Evolutionary conservation across 768 basidiomycete species (phyloP).

Genomic region (Lactifluus echinatus): DNA sequence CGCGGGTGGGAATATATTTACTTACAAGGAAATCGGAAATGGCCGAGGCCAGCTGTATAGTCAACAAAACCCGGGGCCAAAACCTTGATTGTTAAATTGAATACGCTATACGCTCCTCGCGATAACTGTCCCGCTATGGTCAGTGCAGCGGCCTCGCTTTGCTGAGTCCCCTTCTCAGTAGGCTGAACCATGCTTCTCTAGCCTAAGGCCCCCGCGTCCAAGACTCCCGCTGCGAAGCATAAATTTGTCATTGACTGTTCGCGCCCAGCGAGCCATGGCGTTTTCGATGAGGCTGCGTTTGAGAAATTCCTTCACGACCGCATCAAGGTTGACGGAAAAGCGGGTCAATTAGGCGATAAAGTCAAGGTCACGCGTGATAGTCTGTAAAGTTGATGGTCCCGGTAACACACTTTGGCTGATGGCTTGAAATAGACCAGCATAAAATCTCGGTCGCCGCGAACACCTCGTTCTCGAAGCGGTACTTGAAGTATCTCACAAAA

Average conservation of each 20-base stretch:
- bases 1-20: not conserved
- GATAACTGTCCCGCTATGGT: slow-evolving; percentile 50
- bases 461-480: slow-evolving; percentile 92
- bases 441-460: slow-evolving; percentile 80
- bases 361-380: slow-evolving; percentile 85
- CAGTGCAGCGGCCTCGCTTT: slow-evolving; percentile 62
- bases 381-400: slow-evolving; percentile 30
- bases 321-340: slow-evolving; percentile 88
- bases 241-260: slow-evolving; percentile 86
- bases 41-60: slow-evolving; percentile 42
- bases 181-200: slow-evolving; percentile 51
- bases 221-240: slow-evolving; percentile 48
- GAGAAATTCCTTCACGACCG: slow-evolving; percentile 92
- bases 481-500: slow-evolving; percentile 98
- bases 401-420: not conserved
- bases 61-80: too few relatives aligned
- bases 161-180: slow-evolving; percentile 91
- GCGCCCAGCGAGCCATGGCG: slow-evolving; percentile 58
- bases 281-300: slow-evolving; percentile 56
- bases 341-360: slow-evolving; percentile 84
- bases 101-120: slow-evolving; percentile 12
- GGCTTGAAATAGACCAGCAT: slow-evolving; percentile 48
- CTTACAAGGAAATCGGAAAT: slow-evolving; percentile 2
- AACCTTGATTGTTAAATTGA: not conserved
- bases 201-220: slow-evolving; percentile 52